Evolutionary conservation across 805 yeast genomes (phyloP), one percentile per base, ranked within the genome.

Genomic region (Yarrowia sp.): DNA sequence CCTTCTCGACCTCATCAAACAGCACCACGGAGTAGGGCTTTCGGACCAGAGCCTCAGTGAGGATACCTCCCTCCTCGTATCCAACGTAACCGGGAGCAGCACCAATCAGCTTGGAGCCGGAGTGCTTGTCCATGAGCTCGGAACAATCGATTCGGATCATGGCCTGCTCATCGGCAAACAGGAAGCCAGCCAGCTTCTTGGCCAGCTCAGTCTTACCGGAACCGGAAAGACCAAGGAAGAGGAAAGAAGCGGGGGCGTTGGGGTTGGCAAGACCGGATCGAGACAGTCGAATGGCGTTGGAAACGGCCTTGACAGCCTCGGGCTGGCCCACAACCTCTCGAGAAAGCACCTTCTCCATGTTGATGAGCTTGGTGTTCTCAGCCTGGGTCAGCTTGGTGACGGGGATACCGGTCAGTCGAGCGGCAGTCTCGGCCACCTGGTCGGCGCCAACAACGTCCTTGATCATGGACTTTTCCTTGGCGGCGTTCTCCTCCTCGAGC

Each of bases 141-240:
- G 98, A 92, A 78, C 99, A 95, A 77, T 95, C 99, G 69, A 95
- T 92, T 79, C 99, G 87, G 74, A 95, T 89, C 90, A 95, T 93
- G 58, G 97, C 96, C 78, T 87, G 89, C 75, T 93, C 98, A 74
- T 95, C 98, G 62, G 96, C 90, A 79, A 95, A 95, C 72, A 95
- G 82, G 80, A 95, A 95, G 0, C 96, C 97, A 11, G 99, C 98
- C 26, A 95, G 83, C 72, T 92, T 95, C 84, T 95, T 95, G 24
- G 99, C 98, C 70, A 95, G 82, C 77, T 95, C 98, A 9, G 99
- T 95, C 82, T 95, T 95, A 84, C 99, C 99, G 7, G 97, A 91
- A 71, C 99, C 99, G 2, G 97, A 90, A 67, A 93, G 83, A 67
- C 99, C 99, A 67, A 96, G 80, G 83, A 95, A 95, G 73, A 95